These are phyloP conservation scores for Erysimum pusillum DNA, from an alignment of 441 rosid genomes.

Conservation along the genomic window DNA sequence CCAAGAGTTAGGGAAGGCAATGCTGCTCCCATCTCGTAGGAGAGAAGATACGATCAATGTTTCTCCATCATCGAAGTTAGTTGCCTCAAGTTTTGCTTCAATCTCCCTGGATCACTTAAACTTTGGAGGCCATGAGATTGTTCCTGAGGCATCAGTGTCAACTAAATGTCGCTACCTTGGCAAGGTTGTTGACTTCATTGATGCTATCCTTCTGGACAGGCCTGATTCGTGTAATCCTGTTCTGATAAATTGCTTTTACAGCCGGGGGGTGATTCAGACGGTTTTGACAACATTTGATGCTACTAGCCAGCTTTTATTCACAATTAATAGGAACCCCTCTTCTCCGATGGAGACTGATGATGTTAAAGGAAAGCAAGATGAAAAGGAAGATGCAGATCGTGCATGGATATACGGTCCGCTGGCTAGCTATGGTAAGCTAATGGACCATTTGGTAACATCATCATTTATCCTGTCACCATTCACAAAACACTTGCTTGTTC, in stretches of 20 bases:
- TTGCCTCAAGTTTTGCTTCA: slow-evolving; percentile 85
- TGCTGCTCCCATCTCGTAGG: slow-evolving; percentile 94
- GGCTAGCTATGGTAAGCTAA: slow-evolving; percentile 89
- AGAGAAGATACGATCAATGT: slow-evolving; percentile 93
- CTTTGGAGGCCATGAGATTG: slow-evolving; percentile 72
- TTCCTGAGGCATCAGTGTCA: slow-evolving; percentile 73
- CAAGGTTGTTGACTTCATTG: slow-evolving; percentile 92
- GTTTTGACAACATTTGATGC: slow-evolving; percentile 97
- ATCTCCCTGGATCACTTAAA: slow-evolving; percentile 83
- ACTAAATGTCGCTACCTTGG: slow-evolving; percentile 96
- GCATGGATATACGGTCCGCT: slow-evolving; percentile 96
- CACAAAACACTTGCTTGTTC: slow-evolving; percentile 87
- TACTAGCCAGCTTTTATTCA: slow-evolving; percentile 83
- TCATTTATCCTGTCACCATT: slow-evolving; percentile 88
- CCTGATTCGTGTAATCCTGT: slow-evolving; percentile 94
- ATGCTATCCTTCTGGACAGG: slow-evolving; percentile 87
- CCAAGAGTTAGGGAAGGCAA: slow-evolving; percentile 97
- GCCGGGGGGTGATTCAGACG: slow-evolving; percentile 83
- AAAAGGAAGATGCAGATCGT: slow-evolving; percentile 72
- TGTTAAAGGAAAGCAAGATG: slow-evolving; percentile 69
- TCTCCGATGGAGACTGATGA: slow-evolving; percentile 99
- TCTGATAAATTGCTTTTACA: slow-evolving; percentile 83
- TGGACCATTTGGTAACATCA: slow-evolving; percentile 98
- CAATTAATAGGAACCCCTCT: slow-evolving; percentile 74
- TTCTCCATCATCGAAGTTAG: slow-evolving; percentile 89